These are phyloP conservation scores for Zygosaccharomyces pseudobailii DNA, from an alignment of 1,139 yeast genomes.

Conservation along the genomic window DNA sequence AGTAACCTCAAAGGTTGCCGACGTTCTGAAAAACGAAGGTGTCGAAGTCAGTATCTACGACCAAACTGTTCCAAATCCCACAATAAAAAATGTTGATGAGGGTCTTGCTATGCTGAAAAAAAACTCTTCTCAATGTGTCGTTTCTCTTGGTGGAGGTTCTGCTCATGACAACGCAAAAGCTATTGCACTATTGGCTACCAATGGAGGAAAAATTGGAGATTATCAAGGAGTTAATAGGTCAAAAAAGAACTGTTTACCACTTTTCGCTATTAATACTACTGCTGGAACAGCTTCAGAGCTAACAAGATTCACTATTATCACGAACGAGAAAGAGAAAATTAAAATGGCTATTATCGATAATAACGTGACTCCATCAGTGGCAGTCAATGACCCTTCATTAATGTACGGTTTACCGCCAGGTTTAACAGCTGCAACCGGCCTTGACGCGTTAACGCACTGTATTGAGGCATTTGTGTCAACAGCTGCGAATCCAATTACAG, in stretches of 20 bases:
- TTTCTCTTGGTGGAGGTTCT: conserved; percentile 25
- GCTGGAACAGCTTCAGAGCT: conserved; percentile 46
- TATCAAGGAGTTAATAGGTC: conserved; percentile 17
- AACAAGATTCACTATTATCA: conserved; percentile 35
- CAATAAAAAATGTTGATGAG: too few relatives aligned
- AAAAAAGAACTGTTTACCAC: conserved; percentile 28
- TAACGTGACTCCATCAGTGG: conserved; percentile 14
- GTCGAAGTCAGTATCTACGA: conserved; percentile 17
- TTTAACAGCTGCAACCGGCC: conserved; percentile 41
- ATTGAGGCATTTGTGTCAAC: conserved; percentile 38
- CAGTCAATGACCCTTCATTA: conserved; percentile 37
- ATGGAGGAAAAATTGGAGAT: background rate
- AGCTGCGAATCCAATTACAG: conserved; percentile 22
- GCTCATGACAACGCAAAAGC: conserved; percentile 22
- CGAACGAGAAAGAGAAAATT: too few relatives aligned
- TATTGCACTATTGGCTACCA: background rate
- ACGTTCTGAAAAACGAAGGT: conserved; percentile 13
- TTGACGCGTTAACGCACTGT: conserved; percentile 44
- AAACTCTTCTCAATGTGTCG: conserved; percentile 16
- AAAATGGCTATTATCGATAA: conserved; percentile 23
- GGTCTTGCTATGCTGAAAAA: conserved; percentile 17
- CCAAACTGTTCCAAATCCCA: conserved; percentile 23
- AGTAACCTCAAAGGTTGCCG: conserved; percentile 16
- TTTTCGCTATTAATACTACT: conserved; percentile 43
- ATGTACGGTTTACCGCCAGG: conserved; percentile 41